These are phyloP conservation scores for Pinus albicaulis DNA, from an alignment of 75 land plant species.

Conservation along the genomic window DNA sequence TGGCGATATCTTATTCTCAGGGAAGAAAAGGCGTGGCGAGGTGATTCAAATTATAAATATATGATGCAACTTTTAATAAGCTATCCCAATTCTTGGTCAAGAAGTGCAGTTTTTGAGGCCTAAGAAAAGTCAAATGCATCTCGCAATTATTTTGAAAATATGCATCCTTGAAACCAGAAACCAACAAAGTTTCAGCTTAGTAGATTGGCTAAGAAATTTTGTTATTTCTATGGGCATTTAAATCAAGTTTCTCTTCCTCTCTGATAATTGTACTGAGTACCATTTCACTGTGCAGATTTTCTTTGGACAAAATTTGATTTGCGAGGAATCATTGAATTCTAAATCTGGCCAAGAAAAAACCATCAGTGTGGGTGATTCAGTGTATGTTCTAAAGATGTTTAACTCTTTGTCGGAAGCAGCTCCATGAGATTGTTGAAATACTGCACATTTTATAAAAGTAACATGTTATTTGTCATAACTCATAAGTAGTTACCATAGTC, in stretches of 20 bases:
- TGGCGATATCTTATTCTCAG: slow-evolving; percentile 46
- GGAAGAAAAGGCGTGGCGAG: slow-evolving; percentile 38
- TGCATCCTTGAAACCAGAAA: background rate
- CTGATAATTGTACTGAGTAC: background rate
- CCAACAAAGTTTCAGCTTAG: background rate
- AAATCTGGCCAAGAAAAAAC: slow-evolving; percentile 16
- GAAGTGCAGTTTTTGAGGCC: background rate
- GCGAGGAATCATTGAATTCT: slow-evolving; percentile 36
- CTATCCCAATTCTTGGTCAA: background rate
- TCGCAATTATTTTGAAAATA: background rate
- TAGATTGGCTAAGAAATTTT: background rate
- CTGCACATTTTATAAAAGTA: no score
- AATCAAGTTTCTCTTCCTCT: background rate
- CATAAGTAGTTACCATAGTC: no score
- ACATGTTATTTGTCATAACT: no score
- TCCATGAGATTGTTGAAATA: slow-evolving; percentile 6
- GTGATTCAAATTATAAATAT: slow-evolving; percentile 12
- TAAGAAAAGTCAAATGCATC: background rate
- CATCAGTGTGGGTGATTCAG: slow-evolving; percentile 52
- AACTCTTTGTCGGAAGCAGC: slow-evolving; percentile 47
- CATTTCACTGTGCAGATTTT: slow-evolving; percentile 48
- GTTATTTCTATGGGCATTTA: background rate
- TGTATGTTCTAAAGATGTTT: slow-evolving; percentile 30
- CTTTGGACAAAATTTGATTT: slow-evolving; percentile 84
- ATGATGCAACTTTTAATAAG: background rate